Evolutionary conservation across 2,329 filamentous ascomycete species (phyloP).

Genomic region (Paradendryphiella salina): DNA sequence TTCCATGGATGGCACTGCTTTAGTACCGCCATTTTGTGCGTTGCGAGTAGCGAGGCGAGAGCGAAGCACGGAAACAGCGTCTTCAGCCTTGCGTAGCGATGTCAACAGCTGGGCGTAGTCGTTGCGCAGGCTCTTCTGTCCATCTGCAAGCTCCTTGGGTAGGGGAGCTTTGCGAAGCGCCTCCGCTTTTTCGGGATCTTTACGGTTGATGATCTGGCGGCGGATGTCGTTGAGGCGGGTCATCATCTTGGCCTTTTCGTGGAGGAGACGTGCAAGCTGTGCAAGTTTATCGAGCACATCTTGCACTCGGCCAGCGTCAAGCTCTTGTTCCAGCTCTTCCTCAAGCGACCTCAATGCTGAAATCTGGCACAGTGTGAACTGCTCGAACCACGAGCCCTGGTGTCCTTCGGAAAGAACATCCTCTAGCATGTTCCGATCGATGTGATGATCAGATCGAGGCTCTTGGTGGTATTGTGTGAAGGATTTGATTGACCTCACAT

Average conservation of each 20-base stretch:
- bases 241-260: conserved; percentile 68
- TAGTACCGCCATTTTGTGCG: conserved; percentile 52
- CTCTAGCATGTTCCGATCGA: conserved; percentile 67
- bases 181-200: conserved; percentile 69
- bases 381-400: conserved; percentile 56
- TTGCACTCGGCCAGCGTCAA: conserved; percentile 70
- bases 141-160: conserved; percentile 78
- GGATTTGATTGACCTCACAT: conserved; percentile 67
- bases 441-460: conserved; percentile 53
- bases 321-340: conserved; percentile 63
- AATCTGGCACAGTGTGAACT: conserved; percentile 78
- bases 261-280: conserved; percentile 67
- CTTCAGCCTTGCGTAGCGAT: conserved; percentile 76
- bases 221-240: conserved; percentile 77
- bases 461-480: conserved; percentile 66
- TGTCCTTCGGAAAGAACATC: conserved; percentile 44
- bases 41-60: conserved; percentile 69
- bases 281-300: conserved; percentile 70
- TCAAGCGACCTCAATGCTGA: conserved; percentile 66
- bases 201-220: conserved; percentile 70
- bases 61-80: conserved; percentile 75
- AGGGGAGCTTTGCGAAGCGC: conserved; percentile 71
- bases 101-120: conserved; percentile 75
- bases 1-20: conserved; percentile 76
- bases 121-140: conserved; percentile 80